Conservation (phyloP, 305 asterid genomes). For the Petunia hybrid region DNA sequence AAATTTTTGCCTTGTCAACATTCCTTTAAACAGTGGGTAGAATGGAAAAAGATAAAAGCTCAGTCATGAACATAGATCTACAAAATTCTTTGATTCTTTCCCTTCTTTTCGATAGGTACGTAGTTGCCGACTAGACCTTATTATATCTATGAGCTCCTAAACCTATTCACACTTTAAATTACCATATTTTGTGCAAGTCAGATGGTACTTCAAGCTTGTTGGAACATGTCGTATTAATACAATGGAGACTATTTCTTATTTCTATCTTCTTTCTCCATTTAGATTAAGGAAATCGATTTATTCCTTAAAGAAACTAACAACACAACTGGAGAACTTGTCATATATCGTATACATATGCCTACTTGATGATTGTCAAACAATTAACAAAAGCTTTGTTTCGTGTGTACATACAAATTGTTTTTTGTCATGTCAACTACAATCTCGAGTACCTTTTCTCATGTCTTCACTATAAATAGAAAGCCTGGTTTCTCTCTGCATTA, state of each 20-base stretch:
- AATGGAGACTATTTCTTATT: background rate
- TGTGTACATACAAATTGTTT: background rate
- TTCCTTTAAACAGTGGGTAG: no score
- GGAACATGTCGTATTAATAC: background rate
- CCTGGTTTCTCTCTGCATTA: constrained; percentile 10
- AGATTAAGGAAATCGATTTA: no score
- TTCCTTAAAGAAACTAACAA: background rate
- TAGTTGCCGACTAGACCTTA: no score
- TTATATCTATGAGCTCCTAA: no score
- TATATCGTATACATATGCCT: background rate
- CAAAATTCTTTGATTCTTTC: no score
- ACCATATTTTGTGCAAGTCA: no score
- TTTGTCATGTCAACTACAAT: background rate
- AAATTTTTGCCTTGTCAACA: no score
- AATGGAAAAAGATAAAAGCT: no score
- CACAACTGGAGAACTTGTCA: background rate
- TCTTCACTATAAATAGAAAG: constrained; percentile 39
- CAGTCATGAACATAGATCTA: no score
- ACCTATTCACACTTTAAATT: no score
- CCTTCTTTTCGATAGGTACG: no score
- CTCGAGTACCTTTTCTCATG: background rate
- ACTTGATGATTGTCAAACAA: background rate
- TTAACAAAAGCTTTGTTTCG: constrained; percentile 26
- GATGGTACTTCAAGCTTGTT: no score
- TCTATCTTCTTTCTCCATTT: background rate